Evolutionary conservation across 2,329 filamentous ascomycete species (phyloP).

Genomic region (Eutypa lata): DNA sequence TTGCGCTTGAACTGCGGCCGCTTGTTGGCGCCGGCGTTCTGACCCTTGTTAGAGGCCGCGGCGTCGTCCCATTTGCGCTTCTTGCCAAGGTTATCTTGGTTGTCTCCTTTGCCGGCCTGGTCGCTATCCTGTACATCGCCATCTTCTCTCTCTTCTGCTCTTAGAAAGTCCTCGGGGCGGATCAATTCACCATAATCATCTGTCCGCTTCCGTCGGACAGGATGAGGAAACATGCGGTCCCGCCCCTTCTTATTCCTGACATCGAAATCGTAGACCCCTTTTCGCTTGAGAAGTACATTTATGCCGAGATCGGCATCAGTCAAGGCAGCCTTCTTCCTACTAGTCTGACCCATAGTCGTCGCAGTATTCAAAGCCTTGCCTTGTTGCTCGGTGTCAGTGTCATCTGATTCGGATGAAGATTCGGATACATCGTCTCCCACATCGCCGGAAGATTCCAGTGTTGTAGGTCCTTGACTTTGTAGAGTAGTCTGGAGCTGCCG

Average conservation of each 20-base stretch:
- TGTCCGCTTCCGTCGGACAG: conserved; percentile 71
- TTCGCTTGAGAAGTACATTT: conserved; percentile 83
- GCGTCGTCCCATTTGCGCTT: conserved; percentile 90
- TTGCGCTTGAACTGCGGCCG: conserved; percentile 49
- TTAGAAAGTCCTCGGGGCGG: conserved; percentile 86
- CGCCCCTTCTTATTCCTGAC: conserved; percentile 87
- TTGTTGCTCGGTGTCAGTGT: conserved; percentile 85
- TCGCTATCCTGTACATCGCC: conserved; percentile 63
- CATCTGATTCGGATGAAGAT: conserved; percentile 81
- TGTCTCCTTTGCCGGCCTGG: conserved; percentile 45
- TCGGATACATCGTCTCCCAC: conserved; percentile 82
- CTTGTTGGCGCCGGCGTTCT: conserved; percentile 52
- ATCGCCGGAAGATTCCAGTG: conserved; percentile 67
- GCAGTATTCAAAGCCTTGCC: conserved; percentile 89
- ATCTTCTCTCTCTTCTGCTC: conserved; percentile 84
- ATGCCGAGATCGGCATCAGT: conserved; percentile 90
- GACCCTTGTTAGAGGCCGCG: conserved; percentile 41
- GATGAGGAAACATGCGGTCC: conserved; percentile 87
- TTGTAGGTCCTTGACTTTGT: conserved; percentile 64
- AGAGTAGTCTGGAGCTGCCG: conserved; percentile 81
- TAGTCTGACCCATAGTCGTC: conserved; percentile 77
- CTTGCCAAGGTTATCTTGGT: conserved; percentile 71
- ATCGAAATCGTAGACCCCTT: conserved; percentile 90
- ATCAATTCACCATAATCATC: conserved; percentile 96
- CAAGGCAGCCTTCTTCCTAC: conserved; percentile 79